Percentiles rank a stretch among this genome's conserved stretches.
Conservation (phyloP, 306 rosid species). For the Acmispon strigosus region DNA sequence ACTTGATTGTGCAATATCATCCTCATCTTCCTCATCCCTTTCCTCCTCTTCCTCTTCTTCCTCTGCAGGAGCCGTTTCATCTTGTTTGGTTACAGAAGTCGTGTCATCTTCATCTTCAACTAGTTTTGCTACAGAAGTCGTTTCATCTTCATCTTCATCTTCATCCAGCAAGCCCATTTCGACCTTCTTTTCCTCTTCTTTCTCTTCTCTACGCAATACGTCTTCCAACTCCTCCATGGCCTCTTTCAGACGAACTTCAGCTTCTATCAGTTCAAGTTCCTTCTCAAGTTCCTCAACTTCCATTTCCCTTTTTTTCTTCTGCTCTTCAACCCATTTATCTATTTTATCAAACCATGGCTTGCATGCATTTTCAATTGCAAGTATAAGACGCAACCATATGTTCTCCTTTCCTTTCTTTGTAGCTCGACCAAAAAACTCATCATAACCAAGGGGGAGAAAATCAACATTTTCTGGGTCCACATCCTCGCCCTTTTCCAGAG, state of each 20-base stretch:
- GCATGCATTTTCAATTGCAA: slow-evolving; percentile 43
- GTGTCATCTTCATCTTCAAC: slow-evolving; percentile 50
- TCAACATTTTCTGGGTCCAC: slow-evolving; percentile 59
- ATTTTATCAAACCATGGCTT: slow-evolving; percentile 46
- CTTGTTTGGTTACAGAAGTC: slow-evolving; percentile 34
- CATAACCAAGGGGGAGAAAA: slow-evolving; percentile 78
- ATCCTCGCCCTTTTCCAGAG: slow-evolving; percentile 51
- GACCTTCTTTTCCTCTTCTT: slow-evolving; percentile 63
- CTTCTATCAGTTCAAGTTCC: slow-evolving; percentile 69
- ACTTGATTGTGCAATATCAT: slow-evolving; percentile 62
- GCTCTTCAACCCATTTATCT: slow-evolving; percentile 65
- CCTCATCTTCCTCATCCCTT: slow-evolving; percentile 45
- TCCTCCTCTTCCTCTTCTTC: slow-evolving; percentile 44
- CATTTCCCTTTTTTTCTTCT: slow-evolving; percentile 45
- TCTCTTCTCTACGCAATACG: slow-evolving; percentile 48
- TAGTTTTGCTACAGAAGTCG: slow-evolving; percentile 25
- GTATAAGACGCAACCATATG: slow-evolving; percentile 32
- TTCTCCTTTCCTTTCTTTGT: slow-evolving; percentile 13
- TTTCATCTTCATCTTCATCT: slow-evolving; percentile 23
- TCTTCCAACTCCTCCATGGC: slow-evolving; percentile 65
- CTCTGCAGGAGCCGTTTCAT: slow-evolving; percentile 31
- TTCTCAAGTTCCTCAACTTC: slow-evolving; percentile 43
- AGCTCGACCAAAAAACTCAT: slow-evolving; percentile 62
- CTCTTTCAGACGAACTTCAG: slow-evolving; percentile 68
- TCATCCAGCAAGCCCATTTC: slow-evolving; percentile 48